phyloP scores from a whole-genome alignment of 1,284 basidiomycete genomes.

The Apiotrichum gracile region DNA sequence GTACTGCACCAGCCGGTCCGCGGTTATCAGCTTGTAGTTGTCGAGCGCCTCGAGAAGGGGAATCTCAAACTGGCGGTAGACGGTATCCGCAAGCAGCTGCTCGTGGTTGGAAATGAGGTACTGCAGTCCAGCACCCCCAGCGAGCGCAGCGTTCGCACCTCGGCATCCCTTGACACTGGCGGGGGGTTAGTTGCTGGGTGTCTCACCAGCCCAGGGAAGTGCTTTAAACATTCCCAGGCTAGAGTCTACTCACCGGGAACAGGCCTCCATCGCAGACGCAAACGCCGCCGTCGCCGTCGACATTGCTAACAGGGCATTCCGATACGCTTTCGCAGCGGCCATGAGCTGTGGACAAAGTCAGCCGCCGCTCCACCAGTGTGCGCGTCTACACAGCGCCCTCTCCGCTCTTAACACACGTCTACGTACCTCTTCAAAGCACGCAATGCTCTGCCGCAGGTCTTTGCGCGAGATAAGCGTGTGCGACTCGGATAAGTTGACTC shows the following conservation, averaged over 20 bases:
- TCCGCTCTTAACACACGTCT: not conserved
- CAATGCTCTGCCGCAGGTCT: conserved; percentile 43
- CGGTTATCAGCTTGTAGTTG: conserved; percentile 54
- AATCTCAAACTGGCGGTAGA: conserved; percentile 85
- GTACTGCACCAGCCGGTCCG: conserved; percentile 70
- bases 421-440: conserved; percentile 44
- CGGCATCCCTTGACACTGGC: conserved; percentile 42
- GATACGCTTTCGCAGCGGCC: conserved; percentile 72
- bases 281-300: conserved; percentile 78
- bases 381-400: not conserved
- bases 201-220: not conserved
- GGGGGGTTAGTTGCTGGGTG: not conserved
- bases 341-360: conserved; percentile 56
- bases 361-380: not conserved
- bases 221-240: not conserved
- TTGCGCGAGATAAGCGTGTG: conserved; percentile 43
- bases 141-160: conserved; percentile 52
- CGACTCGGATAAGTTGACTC: conserved; percentile 36
- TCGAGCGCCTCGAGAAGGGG: conserved; percentile 79
- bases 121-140: conserved; percentile 74
- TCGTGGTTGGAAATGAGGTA: conserved; percentile 89
- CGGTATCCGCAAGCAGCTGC: conserved; percentile 77
- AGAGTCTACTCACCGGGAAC: conserved; percentile 59
- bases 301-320: conserved; percentile 73
- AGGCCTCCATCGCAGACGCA: conserved; percentile 76